Base-by-base conservation (phyloP, 108 stramenopile species). In the Nitzschia putrida region DNA sequence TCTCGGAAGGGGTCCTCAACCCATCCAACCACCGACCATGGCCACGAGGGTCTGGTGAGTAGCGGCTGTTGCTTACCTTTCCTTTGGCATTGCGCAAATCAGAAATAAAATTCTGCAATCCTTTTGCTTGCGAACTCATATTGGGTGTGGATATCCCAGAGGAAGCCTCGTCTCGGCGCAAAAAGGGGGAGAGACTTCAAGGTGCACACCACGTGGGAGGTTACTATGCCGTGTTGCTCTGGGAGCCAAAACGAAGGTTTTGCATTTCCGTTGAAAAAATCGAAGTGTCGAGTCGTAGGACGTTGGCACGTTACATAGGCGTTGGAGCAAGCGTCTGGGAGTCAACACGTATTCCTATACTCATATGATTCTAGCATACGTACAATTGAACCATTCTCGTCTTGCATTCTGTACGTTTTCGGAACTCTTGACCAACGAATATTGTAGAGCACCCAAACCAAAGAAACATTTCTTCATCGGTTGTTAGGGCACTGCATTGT, bases 31-130 rank as follows among this genome's bases (percentile, higher is more conserved):
- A 47, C 20, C 61, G 44, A 63, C 61, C 42, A 44, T 63, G 61
- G 61, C 44, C 37, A 11, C 2, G 38, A 37, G 58, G 54, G 12
- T 22, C 23, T 13, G 1, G 23, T 43, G 42, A 4, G 29, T 44
- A 16, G 65, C 52, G 13, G 23, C 6, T 50, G 18, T 53, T 52
- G 24, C 81, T 53, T 78, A 84, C 83, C 87, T 88, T 91, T 75
- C 78, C 77, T 75, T 95, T 95, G 64, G 88, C 88, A 74, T 95
- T 95, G 25, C 94, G 85, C 40, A 95, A 76, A 69, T 95, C 94
- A 11, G 88, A 89, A 75, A 95, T 95, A 76, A 95, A 95, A 70
- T 95, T 95, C 77, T 95, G 91, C 23, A 95, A 81, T 59, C 94
- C 91, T 53, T 90, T 83, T 39, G 91, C 91, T 82, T 94, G 90